These are phyloP conservation scores for Microcyclospora pomicola DNA, from an alignment of 2,329 filamentous ascomycete species.

Conservation along the genomic window DNA sequence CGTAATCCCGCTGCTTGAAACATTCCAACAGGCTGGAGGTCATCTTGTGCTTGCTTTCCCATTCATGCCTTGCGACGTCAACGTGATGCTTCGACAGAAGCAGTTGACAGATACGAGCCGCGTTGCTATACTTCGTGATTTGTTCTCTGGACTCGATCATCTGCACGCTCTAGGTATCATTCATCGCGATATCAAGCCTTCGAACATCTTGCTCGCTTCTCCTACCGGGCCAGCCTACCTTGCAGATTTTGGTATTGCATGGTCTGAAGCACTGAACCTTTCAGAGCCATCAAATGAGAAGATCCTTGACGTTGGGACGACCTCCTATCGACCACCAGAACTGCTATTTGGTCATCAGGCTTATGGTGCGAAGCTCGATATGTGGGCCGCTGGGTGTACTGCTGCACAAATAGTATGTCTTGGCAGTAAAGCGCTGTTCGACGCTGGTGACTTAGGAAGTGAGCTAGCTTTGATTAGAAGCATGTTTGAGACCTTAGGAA, in stretches of 20 bases:
- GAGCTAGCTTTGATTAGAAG: conserved; percentile 83
- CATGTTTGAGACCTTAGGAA: conserved; percentile 84
- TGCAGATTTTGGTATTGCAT: conserved; percentile 85
- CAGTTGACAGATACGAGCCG: conserved; percentile 21
- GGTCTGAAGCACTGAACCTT: conserved; percentile 46
- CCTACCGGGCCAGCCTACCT: conserved; percentile 58
- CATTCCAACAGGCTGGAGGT: conserved; percentile 55
- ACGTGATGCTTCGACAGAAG: conserved; percentile 43
- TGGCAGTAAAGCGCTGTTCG: conserved; percentile 54
- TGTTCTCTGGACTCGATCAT: conserved; percentile 57
- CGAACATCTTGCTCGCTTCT: conserved; percentile 46
- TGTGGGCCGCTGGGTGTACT: conserved; percentile 81
- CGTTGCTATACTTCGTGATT: conserved; percentile 44
- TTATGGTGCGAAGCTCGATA: conserved; percentile 63
- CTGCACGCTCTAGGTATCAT: conserved; percentile 67
- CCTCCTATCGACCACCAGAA: conserved; percentile 80
- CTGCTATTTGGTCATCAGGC: conserved; percentile 68
- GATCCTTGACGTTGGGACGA: conserved; percentile 86
- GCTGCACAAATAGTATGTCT: conserved; percentile 58
- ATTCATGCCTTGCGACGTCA: conserved; percentile 62
- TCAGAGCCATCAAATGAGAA: conserved; percentile 56
- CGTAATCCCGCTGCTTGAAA: conserved; percentile 56
- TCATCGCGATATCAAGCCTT: conserved; percentile 88
- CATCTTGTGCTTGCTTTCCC: conserved; percentile 73
- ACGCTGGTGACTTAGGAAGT: conserved; percentile 79